Evolutionary conservation across 257 asterid species (phyloP).

Genomic region (Fraxinus quadrangulata): DNA sequence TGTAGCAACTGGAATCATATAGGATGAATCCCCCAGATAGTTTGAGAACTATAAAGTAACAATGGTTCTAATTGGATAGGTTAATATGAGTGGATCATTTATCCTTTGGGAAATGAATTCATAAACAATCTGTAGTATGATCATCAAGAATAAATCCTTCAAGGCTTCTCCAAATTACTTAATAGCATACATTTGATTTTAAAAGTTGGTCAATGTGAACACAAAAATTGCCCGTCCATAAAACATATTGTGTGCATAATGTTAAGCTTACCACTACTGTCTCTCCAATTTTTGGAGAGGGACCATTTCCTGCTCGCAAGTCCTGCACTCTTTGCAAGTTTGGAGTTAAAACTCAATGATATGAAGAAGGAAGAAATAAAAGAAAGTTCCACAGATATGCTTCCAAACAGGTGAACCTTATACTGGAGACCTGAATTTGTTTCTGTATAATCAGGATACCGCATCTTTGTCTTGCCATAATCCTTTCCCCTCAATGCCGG

Average conservation of each 20-base stretch:
- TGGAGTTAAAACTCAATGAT: constrained; percentile 24
- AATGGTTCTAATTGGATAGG: too few species aligned
- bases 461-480: constrained; percentile 94
- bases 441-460: constrained; percentile 78
- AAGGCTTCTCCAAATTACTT: neutral
- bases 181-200: neutral
- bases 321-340: constrained; percentile 61
- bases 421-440: constrained; percentile 93
- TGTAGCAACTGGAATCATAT: constrained; percentile 2
- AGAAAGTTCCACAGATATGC: constrained; percentile 24
- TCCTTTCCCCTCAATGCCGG: constrained; percentile 99
- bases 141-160: neutral
- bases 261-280: constrained; percentile 71
- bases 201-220: neutral
- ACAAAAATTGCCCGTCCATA: neutral
- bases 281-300: constrained; percentile 76
- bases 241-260: constrained; percentile 19
- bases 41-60: too few species aligned
- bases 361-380: constrained; percentile 24
- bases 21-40: neutral
- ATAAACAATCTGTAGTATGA: constrained; percentile 1
- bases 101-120: neutral
- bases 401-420: constrained; percentile 59
- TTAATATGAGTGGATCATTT: too few species aligned
- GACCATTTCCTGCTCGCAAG: constrained; percentile 78